Evolutionary conservation across 805 yeast genomes (phyloP).

Genomic region (Kuraishia piskuri): DNA sequence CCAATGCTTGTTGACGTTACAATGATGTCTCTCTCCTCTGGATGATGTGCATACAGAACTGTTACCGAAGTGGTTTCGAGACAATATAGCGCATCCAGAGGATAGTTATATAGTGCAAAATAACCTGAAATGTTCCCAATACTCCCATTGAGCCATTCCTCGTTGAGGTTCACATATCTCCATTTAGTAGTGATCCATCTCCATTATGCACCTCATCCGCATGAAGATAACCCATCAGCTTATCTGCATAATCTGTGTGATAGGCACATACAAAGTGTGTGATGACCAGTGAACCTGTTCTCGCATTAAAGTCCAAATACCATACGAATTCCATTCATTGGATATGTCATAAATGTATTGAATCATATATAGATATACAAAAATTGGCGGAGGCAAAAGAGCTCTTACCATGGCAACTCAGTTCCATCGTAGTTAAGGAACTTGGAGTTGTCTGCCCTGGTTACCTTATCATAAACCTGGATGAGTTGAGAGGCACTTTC

Average conservation of each 20-base stretch:
- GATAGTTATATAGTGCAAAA: too few relatives aligned
- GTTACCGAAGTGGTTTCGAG: too few relatives aligned
- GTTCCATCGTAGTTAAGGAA: constrained; percentile 18
- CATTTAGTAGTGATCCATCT: not conserved
- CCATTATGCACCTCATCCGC: not conserved
- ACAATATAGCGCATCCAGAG: too few relatives aligned
- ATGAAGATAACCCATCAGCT: not conserved
- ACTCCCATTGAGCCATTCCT: too few relatives aligned
- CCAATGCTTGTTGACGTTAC: not conserved
- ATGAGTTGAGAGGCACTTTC: constrained; percentile 14
- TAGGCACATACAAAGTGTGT: not conserved
- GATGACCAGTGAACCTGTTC: not conserved
- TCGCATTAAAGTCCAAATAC: not conserved
- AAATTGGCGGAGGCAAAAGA: not conserved
- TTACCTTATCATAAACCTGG: constrained; percentile 12
- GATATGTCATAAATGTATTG: too few relatives aligned
- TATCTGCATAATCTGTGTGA: not conserved
- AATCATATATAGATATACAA: too few relatives aligned
- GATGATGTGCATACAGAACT: too few relatives aligned
- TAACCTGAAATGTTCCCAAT: too few relatives aligned
- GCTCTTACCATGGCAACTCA: not conserved
- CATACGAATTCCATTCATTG: not conserved
- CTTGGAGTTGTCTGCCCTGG: constrained; percentile 17
- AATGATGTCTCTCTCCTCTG: too few relatives aligned
- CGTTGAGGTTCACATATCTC: too few relatives aligned